Conservation (phyloP, 805 yeast species). For the Metschnikowia borealis region DNA sequence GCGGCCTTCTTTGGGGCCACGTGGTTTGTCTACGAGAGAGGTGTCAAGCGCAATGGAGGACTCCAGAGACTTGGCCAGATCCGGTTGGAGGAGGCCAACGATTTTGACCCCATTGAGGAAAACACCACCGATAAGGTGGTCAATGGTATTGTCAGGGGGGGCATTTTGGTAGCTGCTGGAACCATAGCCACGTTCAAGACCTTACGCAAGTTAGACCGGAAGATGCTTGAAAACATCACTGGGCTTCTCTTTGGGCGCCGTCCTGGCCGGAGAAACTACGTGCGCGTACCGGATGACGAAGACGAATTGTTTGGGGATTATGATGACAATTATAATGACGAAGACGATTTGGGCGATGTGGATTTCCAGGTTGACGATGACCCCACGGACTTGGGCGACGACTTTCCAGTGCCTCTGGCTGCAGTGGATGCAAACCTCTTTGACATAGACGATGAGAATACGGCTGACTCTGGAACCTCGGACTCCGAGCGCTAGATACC, state of each 20-base stretch:
- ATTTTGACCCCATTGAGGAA: slow-evolving; percentile 56
- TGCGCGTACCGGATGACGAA: slow-evolving; percentile 40
- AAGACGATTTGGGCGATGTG: slow-evolving; percentile 22
- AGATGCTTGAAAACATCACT: slow-evolving; percentile 29
- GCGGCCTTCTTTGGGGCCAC: slow-evolving; percentile 48
- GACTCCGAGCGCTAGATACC: slow-evolving; percentile 1
- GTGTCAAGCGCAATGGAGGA: slow-evolving; percentile 75
- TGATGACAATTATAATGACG: slow-evolving; percentile 39
- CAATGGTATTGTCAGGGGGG: slow-evolving; percentile 55
- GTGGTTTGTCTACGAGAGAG: slow-evolving; percentile 75
- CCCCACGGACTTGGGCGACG: slow-evolving; percentile 16
- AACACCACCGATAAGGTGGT: slow-evolving; percentile 56
- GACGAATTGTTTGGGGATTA: slow-evolving; percentile 40
- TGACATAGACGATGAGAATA: slow-evolving; percentile 26
- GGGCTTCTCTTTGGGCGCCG: slow-evolving; percentile 32
- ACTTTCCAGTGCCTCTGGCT: slow-evolving; percentile 9
- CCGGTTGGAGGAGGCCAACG: slow-evolving; percentile 66
- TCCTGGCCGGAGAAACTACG: slow-evolving; percentile 39
- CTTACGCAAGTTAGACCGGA: slow-evolving; percentile 29
- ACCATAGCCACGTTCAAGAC: slow-evolving; percentile 33
- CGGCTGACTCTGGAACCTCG: slow-evolving; percentile 5
- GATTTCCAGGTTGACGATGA: slow-evolving; percentile 22
- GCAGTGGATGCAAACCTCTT: slow-evolving; percentile 27
- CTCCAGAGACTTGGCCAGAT: slow-evolving; percentile 80
- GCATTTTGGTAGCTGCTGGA: slow-evolving; percentile 46